Conservation (phyloP, 2,329 filamentous ascomycete genomes). For the Juglanconis juglandina region DNA sequence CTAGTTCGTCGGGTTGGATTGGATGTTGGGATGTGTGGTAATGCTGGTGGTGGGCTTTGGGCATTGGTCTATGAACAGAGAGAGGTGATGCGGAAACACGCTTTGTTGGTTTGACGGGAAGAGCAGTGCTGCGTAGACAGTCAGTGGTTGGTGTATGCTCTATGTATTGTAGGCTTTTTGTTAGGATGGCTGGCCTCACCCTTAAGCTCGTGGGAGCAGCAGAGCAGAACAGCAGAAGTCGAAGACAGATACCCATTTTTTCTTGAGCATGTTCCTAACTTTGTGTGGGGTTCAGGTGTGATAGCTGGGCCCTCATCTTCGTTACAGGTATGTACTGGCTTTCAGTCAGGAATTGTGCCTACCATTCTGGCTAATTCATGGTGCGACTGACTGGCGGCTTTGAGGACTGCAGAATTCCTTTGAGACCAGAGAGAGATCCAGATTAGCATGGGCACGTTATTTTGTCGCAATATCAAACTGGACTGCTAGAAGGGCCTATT, state of each 20-base stretch:
- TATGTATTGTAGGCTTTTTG: neutral
- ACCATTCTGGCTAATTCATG: too few relatives aligned
- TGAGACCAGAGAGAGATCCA: too few relatives aligned
- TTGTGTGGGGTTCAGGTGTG: too few relatives aligned
- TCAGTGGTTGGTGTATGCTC: neutral
- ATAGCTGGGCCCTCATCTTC: too few relatives aligned
- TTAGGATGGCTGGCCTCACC: neutral
- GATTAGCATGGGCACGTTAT: too few relatives aligned
- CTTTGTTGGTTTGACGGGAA: neutral
- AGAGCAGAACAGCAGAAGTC: neutral
- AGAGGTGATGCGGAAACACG: neutral
- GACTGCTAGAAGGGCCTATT: too few relatives aligned
- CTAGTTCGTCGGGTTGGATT: neutral
- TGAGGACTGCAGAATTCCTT: too few relatives aligned
- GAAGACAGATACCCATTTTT: conserved; percentile 3
- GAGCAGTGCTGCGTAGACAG: neutral
- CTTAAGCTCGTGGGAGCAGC: neutral
- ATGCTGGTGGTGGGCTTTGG: neutral
- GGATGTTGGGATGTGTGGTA: neutral
- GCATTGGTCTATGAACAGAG: neutral
- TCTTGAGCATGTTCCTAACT: neutral
- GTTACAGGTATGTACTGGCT: neutral
- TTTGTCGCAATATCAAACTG: too few relatives aligned
- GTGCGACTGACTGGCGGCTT: too few relatives aligned
- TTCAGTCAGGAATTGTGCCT: too few relatives aligned